A percentile compares a stretch with the other conserved stretches of the same genome.
Evolutionary conservation across 495 filamentous ascomycete genomes (phyloP).

Genomic region (Mycothermus thermophilus): DNA sequence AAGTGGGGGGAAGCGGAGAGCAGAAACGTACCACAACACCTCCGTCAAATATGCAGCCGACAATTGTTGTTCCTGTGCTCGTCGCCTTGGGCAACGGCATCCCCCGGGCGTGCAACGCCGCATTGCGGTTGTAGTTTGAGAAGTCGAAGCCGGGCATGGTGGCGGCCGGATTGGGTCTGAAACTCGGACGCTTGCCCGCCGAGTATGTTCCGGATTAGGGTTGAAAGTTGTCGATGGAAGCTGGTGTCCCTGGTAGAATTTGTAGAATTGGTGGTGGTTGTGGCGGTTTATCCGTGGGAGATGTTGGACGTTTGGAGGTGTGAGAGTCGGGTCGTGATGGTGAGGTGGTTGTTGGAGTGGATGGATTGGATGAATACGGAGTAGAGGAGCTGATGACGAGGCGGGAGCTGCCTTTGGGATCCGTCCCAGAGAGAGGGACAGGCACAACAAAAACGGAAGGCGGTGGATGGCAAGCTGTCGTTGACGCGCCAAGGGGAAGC

Average conservation of each 20-base stretch:
- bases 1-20: not conserved
- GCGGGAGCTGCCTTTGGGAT: constrained; percentile 25
- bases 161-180: constrained; percentile 10
- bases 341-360: constrained; percentile 5
- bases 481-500: constrained; percentile 10
- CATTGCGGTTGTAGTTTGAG: constrained; percentile 97
- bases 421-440: constrained; percentile 4
- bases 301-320: constrained; percentile 2
- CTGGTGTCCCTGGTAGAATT: not conserved
- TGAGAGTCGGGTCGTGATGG: constrained; percentile 1
- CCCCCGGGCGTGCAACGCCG: constrained; percentile 81
- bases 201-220: no score
- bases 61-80: constrained; percentile 97
- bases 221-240: no score
- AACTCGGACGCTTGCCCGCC: not conserved
- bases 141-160: constrained; percentile 98
- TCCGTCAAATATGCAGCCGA: constrained; percentile 91
- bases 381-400: constrained; percentile 26
- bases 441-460: constrained; percentile 7
- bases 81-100: constrained; percentile 94
- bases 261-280: not conserved
- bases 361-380: not conserved
- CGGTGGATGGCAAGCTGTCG: not conserved
- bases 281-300: not conserved
- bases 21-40: constrained; percentile 70